phyloP scores from a whole-genome alignment of 2,329 filamentous ascomycete genomes.

The Hypoxylon sp. region DNA sequence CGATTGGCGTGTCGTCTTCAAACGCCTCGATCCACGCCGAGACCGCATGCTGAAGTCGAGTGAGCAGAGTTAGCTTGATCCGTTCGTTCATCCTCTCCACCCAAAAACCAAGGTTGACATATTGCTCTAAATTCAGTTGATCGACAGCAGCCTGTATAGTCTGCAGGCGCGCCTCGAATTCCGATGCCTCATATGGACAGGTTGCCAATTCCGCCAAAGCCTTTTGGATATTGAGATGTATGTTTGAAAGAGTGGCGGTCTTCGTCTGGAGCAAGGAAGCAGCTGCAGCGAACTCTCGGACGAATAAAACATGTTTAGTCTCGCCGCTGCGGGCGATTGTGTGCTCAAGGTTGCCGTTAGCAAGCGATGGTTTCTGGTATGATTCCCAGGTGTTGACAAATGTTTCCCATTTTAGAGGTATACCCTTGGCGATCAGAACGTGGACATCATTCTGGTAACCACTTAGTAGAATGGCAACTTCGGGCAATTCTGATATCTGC shows the following conservation, averaged over 20 bases:
- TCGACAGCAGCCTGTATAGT: constrained; percentile 93
- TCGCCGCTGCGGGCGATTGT: constrained; percentile 71
- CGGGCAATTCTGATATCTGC: constrained; percentile 86
- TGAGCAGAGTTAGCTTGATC: constrained; percentile 83
- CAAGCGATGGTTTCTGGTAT: constrained; percentile 75
- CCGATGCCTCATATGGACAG: constrained; percentile 84
- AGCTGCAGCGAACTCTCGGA: constrained; percentile 90
- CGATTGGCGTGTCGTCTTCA: constrained; percentile 67
- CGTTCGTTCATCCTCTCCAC: constrained; percentile 88
- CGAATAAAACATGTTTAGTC: constrained; percentile 96
- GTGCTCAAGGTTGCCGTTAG: constrained; percentile 72
- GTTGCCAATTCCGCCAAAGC: constrained; percentile 85
- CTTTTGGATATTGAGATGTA: constrained; percentile 85
- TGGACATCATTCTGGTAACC: constrained; percentile 95
- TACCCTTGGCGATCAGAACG: constrained; percentile 83
- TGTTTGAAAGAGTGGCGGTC: constrained; percentile 81
- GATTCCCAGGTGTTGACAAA: constrained; percentile 98
- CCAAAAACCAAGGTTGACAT: constrained; percentile 93
- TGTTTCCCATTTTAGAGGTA: constrained; percentile 95
- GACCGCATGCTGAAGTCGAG: constrained; percentile 88
- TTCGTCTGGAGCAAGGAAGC: constrained; percentile 92
- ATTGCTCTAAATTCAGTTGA: constrained; percentile 96
- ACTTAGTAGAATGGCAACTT: constrained; percentile 88
- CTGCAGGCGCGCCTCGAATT: constrained; percentile 85
- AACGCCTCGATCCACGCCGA: constrained; percentile 91